Evolutionary conservation across 179 eudicot genomes (phyloP), one percentile per base, ranked within the genome.

Genomic region (Spinacia oleracea): DNA sequence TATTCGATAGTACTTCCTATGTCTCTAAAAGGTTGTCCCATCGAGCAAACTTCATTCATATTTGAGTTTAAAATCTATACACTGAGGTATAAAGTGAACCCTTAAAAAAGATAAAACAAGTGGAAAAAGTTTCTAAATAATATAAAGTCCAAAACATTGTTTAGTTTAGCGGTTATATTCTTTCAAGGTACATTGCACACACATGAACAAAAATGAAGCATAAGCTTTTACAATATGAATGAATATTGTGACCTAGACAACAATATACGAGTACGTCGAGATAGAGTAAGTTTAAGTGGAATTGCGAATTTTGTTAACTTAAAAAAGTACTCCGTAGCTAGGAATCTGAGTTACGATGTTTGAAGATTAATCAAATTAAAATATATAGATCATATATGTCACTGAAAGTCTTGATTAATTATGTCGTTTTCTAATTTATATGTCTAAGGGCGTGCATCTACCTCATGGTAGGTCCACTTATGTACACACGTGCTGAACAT

Each of bases 371-470:
- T 58, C 63, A 0, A 58, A 23, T 23, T n/a, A n/a, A n/a, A n/a
- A n/a, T n/a, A n/a, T n/a, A n/a, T n/a, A n/a, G n/a, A n/a, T n/a
- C n/a, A n/a, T n/a, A n/a, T n/a, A 1, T 58, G 63, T 2, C 63
- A 58, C 29, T 58, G n/a, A 11, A 25, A 58, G 63, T 58, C 63
- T 25, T 58, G 63, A 56, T n/a, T n/a, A 4, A 35, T 35, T 58
- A 25, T 58, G 63, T 58, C 31, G 29, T 25, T n/a, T n/a, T 25
- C 25, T n/a, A n/a, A n/a, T n/a, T n/a, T n/a, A n/a, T 58, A 58
- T 58, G 63, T 10, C 63, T 58, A 58, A 23, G 63, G 63, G 63
- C 63, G 63, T 58, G 63, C 63, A 58, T 58, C 63, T 58, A 58
- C 0, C 32, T 58, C 4, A 4, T 58, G 31, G 31, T 25, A 12